Percentiles rank a stretch among this genome's conserved stretches.
Evolutionary conservation across 768 basidiomycete species (phyloP).

Genomic region (Leccinum variicolor): DNA sequence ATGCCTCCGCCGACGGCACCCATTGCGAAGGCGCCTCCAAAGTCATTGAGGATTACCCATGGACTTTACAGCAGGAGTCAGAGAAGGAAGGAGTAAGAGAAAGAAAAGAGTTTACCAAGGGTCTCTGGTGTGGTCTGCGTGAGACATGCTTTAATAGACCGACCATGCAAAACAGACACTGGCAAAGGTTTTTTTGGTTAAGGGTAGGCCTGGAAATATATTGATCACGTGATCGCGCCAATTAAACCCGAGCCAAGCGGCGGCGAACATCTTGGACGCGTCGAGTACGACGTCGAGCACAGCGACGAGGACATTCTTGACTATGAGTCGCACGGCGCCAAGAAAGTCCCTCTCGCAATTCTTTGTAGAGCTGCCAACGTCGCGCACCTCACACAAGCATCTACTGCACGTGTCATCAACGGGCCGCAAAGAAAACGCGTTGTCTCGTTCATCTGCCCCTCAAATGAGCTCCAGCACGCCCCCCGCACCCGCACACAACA

Average conservation of each 20-base stretch:
- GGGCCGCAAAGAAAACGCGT: constrained; percentile 45
- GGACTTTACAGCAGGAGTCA: constrained; percentile 59
- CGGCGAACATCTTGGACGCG: constrained; percentile 16
- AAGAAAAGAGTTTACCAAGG: constrained; percentile 56
- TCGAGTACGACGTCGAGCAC: constrained; percentile 19
- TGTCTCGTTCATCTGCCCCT: constrained; percentile 35
- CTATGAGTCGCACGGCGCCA: constrained; percentile 24
- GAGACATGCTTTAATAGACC: constrained; percentile 53
- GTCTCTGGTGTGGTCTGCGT: constrained; percentile 91
- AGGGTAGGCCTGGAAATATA: constrained; percentile 27
- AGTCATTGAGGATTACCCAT: constrained; percentile 98
- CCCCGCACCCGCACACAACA: constrained; percentile 33
- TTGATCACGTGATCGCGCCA: constrained; percentile 31
- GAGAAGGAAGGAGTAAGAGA: too few relatives aligned
- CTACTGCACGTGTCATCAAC: constrained; percentile 27
- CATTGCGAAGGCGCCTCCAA: constrained; percentile 97
- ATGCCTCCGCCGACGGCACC: constrained; percentile 96
- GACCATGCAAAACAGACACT: background rate
- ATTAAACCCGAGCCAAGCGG: constrained; percentile 2
- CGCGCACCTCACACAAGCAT: constrained; percentile 22
- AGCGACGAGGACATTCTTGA: background rate
- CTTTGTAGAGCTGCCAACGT: constrained; percentile 57
- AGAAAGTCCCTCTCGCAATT: constrained; percentile 29
- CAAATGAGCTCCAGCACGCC: constrained; percentile 31
- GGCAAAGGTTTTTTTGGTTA: constrained; percentile 25